These are phyloP conservation scores for Coccinonectria pachysandricola DNA, from an alignment of 2,329 filamentous ascomycete species.

Conservation along the genomic window DNA sequence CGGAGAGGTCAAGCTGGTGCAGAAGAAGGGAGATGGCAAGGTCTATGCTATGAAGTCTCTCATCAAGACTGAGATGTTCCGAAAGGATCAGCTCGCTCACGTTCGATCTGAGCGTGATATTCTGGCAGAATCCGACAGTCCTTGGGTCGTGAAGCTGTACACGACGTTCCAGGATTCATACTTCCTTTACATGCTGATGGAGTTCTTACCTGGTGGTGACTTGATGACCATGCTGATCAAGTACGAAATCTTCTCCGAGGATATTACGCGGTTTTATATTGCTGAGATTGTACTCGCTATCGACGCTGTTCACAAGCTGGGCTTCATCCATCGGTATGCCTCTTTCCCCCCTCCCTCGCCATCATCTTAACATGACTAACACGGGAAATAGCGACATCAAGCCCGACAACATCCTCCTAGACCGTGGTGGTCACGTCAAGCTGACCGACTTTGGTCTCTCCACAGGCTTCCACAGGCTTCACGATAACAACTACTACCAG, in stretches of 20 bases:
- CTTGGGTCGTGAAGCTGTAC: constrained; percentile 97
- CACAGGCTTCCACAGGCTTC: constrained; percentile 94
- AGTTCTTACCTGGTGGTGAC: constrained; percentile 95
- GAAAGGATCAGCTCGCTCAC: constrained; percentile 95
- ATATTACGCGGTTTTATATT: constrained; percentile 98
- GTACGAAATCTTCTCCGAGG: constrained; percentile 98
- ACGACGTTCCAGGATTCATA: constrained; percentile 96
- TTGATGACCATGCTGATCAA: constrained; percentile 99
- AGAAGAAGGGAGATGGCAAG: constrained; percentile 91
- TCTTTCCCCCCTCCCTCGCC: background rate
- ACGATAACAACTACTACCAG: constrained; percentile 98
- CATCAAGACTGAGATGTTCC: constrained; percentile 99
- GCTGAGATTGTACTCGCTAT: constrained; percentile 97
- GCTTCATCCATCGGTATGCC: constrained; percentile 91
- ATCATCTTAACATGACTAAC: constrained; percentile 6
- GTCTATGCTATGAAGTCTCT: constrained; percentile 98
- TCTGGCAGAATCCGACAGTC: constrained; percentile 95
- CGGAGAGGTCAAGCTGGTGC: constrained; percentile 94
- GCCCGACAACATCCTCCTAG: constrained; percentile 94
- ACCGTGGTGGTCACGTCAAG: constrained; percentile 94
- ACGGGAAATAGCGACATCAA: constrained; percentile 76
- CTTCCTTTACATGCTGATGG: constrained; percentile 98
- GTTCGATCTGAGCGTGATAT: constrained; percentile 97
- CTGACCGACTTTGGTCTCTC: constrained; percentile 96
- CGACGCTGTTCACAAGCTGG: constrained; percentile 93